Percentiles rank a stretch among this genome's conserved stretches.
phyloP scores from a whole-genome alignment of 108 stramenopile species.

The Halocafeteria seosinensis region DNA sequence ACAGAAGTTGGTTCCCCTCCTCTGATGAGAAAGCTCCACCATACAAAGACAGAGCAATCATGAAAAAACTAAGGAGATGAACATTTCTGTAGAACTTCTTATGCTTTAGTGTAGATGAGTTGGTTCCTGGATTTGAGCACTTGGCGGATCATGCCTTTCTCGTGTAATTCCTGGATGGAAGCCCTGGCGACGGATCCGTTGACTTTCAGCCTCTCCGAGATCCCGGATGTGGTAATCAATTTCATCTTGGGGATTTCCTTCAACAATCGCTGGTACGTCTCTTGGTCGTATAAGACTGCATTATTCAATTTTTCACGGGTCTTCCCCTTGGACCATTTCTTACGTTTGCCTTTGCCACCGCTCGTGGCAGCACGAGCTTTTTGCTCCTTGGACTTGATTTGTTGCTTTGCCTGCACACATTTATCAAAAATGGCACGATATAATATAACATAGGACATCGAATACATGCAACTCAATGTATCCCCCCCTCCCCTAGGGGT shows the following conservation, averaged over 20 bases:
- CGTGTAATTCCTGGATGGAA: conserved; percentile 72
- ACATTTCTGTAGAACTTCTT: too few relatives aligned
- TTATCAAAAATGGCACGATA: too few relatives aligned
- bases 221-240: conserved; percentile 82
- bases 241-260: conserved; percentile 99
- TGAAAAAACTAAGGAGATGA: too few relatives aligned
- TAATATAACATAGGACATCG: too few relatives aligned
- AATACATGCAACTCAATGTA: too few relatives aligned
- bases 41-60: too few relatives aligned
- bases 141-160: conserved; percentile 75
- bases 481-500: too few relatives aligned
- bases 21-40: too few relatives aligned
- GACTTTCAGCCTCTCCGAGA: conserved; percentile 96
- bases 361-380: conserved; percentile 97
- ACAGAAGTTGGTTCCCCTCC: too few relatives aligned
- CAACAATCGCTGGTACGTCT: conserved; percentile 76
- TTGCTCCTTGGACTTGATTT: conserved; percentile 99
- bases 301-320: conserved; percentile 94
- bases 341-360: conserved; percentile 99
- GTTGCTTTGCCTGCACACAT: conserved; percentile 17
- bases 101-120: conserved; percentile 94
- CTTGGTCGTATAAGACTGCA: conserved; percentile 95
- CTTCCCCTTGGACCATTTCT: conserved; percentile 99
- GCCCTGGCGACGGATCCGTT: conserved; percentile 83
- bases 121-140: conserved; percentile 72